phyloP scores from a whole-genome alignment of 2,329 filamentous ascomycete genomes.

The Ascochyta lentis region DNA sequence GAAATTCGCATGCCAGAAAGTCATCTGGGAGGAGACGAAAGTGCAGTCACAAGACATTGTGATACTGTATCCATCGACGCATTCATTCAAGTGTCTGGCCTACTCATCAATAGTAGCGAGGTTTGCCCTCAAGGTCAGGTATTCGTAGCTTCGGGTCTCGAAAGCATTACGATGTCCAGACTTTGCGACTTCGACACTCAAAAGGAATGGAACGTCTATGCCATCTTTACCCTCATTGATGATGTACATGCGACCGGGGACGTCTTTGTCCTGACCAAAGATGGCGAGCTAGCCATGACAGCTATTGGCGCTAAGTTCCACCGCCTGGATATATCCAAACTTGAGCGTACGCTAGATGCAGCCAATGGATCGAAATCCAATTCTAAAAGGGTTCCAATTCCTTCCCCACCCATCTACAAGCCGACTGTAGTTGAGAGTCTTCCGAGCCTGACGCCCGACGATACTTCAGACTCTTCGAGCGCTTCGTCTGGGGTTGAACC shows the following conservation, averaged over 20 bases:
- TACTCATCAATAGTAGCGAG: conserved; percentile 28
- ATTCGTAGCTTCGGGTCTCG: conserved; percentile 22
- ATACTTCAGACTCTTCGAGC: too few species aligned
- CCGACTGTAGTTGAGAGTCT: too few species aligned
- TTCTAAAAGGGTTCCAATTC: too few species aligned
- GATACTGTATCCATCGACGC: conserved; percentile 26
- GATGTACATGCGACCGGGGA: conserved; percentile 19
- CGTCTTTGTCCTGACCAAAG: conserved; percentile 14
- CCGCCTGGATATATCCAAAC: conserved; percentile 17
- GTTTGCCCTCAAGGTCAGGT: conserved; percentile 16
- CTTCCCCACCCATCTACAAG: too few species aligned
- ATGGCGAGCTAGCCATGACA: conserved; percentile 11
- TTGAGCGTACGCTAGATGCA: conserved; percentile 14
- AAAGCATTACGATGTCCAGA: conserved; percentile 19
- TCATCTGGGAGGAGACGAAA: conserved; percentile 20
- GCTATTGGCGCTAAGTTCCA: conserved; percentile 21
- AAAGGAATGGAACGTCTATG: not conserved
- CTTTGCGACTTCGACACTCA: conserved; percentile 19
- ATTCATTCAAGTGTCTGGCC: conserved; percentile 27
- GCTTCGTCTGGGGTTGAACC: too few species aligned
- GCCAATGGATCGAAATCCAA: not conserved
- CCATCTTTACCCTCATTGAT: not conserved
- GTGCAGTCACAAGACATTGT: conserved; percentile 13
- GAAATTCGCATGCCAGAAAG: conserved; percentile 8
- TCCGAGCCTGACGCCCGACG: too few species aligned